These are phyloP conservation scores for Heritiera littoralis DNA, from an alignment of 345 rosid genomes.

Conservation along the genomic window DNA sequence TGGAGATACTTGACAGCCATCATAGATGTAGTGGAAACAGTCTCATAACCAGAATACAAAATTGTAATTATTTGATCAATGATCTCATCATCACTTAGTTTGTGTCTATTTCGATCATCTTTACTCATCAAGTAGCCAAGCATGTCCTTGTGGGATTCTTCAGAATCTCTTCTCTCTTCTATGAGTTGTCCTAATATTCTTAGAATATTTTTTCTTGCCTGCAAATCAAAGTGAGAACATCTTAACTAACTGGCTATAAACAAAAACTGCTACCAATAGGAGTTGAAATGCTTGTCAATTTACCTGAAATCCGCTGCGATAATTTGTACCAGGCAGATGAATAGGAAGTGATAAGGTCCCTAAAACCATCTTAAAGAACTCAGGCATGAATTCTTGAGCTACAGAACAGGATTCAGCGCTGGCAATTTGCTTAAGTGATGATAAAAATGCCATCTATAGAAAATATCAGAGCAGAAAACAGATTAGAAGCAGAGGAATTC, in stretches of 20 bases:
- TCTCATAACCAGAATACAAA: constrained; percentile 79
- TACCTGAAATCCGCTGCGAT: constrained; percentile 66
- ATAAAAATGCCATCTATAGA: constrained; percentile 70
- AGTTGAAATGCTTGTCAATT: constrained; percentile 1
- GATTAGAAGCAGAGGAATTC: constrained; percentile 11
- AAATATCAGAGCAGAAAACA: constrained; percentile 7
- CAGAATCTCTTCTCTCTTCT: constrained; percentile 53
- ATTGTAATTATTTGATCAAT: constrained; percentile 84
- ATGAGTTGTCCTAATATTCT: constrained; percentile 53
- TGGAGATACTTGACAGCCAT: constrained; percentile 90
- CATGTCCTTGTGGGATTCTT: constrained; percentile 58
- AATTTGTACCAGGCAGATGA: constrained; percentile 66
- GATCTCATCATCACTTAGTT: constrained; percentile 58
- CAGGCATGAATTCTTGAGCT: constrained; percentile 50
- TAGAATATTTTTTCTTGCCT: constrained; percentile 71
- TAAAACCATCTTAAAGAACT: constrained; percentile 69
- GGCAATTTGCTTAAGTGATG: constrained; percentile 68
- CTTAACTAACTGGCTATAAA: neutral
- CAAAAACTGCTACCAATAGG: neutral
- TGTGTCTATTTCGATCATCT: constrained; percentile 44
- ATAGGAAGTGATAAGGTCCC: constrained; percentile 78
- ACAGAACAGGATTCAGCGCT: constrained; percentile 41
- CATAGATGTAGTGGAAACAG: constrained; percentile 86
- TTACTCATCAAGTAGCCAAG: constrained; percentile 63
- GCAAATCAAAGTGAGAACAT: constrained; percentile 11